These are phyloP conservation scores for Colletotrichum siamense DNA, from an alignment of 2,329 filamentous ascomycete genomes.

Conservation along the genomic window DNA sequence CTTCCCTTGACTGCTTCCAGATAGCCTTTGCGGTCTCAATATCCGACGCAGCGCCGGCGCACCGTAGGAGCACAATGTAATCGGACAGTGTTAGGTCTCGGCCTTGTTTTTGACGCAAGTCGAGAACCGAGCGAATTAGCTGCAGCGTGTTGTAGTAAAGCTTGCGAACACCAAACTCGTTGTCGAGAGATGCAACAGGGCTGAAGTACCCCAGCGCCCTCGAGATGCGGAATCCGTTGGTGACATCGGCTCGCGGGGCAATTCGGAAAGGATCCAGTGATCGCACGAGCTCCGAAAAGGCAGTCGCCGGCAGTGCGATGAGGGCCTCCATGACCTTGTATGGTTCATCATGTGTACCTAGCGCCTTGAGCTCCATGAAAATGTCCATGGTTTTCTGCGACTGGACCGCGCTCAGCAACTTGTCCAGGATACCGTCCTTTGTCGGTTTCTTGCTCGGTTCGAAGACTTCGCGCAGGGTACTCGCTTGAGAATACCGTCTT, in stretches of 20 bases:
- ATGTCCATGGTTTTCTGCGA: slow-evolving; percentile 28
- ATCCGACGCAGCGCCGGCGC: slow-evolving; percentile 51
- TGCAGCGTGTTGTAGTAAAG: slow-evolving; percentile 43
- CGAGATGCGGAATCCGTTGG: slow-evolving; percentile 43
- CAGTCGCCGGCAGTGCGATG: slow-evolving; percentile 51
- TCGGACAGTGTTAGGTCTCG: slow-evolving; percentile 41
- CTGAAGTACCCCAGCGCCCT: slow-evolving; percentile 45
- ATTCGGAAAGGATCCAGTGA: slow-evolving; percentile 64
- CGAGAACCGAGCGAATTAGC: slow-evolving; percentile 38
- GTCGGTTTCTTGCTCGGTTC: background rate
- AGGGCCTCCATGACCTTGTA: slow-evolving; percentile 1
- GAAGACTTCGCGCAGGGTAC: background rate
- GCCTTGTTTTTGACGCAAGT: slow-evolving; percentile 33
- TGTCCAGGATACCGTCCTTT: background rate
- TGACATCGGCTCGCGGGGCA: slow-evolving; percentile 54
- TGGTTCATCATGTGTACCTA: slow-evolving; percentile 24
- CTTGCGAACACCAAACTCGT: slow-evolving; percentile 50
- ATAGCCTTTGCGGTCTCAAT: slow-evolving; percentile 35
- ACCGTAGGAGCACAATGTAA: slow-evolving; percentile 50
- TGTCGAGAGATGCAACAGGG: slow-evolving; percentile 39
- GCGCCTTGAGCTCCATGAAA: slow-evolving; percentile 30
- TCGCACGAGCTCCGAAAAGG: slow-evolving; percentile 69
- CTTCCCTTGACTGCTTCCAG: slow-evolving; percentile 35
- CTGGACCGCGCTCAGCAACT: slow-evolving; percentile 37
- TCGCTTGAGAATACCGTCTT: background rate